Evolutionary conservation across 2,329 filamentous ascomycete species (phyloP).

Genomic region (Cordyceps tenuipes): DNA sequence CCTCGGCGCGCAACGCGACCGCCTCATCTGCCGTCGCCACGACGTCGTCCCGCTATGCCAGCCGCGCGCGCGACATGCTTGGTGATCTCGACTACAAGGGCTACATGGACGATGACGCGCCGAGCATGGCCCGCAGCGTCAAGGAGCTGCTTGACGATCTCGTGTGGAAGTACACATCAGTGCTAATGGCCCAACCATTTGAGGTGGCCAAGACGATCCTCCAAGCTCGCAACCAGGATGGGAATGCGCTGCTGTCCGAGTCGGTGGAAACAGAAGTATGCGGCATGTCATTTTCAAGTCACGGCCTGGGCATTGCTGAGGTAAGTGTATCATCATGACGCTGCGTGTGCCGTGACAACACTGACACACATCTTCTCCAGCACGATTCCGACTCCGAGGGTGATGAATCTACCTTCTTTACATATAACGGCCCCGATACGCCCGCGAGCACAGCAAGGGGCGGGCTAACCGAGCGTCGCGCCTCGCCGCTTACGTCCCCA

Average conservation of each 20-base stretch:
- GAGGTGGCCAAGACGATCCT: conserved; percentile 93
- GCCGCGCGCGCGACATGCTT: conserved; percentile 74
- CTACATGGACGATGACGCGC: conserved; percentile 69
- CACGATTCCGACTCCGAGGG: conserved; percentile 59
- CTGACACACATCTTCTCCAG: conserved; percentile 11
- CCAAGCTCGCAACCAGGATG: conserved; percentile 60
- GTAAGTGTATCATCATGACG: conserved; percentile 19
- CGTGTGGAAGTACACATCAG: conserved; percentile 83
- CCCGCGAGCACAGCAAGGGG: conserved; percentile 35
- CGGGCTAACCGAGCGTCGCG: conserved; percentile 24
- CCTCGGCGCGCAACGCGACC: conserved; percentile 32
- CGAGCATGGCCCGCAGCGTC: conserved; percentile 64
- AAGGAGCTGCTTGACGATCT: conserved; percentile 76
- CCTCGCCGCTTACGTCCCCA: conserved; percentile 22
- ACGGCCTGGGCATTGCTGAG: conserved; percentile 28
- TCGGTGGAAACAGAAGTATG: conserved; percentile 18
- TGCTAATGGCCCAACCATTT: conserved; percentile 88
- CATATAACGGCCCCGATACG: conserved; percentile 51
- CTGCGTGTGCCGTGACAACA: not conserved
- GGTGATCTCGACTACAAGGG: conserved; percentile 88
- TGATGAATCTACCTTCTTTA: conserved; percentile 81
- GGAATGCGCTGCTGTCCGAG: conserved; percentile 26
- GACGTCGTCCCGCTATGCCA: conserved; percentile 36
- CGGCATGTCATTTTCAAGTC: conserved; percentile 24
- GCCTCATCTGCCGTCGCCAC: conserved; percentile 22